Evolutionary conservation across 192 early-diverging fungal species (phyloP).

Genomic region (Linnemannia schmuckeri): DNA sequence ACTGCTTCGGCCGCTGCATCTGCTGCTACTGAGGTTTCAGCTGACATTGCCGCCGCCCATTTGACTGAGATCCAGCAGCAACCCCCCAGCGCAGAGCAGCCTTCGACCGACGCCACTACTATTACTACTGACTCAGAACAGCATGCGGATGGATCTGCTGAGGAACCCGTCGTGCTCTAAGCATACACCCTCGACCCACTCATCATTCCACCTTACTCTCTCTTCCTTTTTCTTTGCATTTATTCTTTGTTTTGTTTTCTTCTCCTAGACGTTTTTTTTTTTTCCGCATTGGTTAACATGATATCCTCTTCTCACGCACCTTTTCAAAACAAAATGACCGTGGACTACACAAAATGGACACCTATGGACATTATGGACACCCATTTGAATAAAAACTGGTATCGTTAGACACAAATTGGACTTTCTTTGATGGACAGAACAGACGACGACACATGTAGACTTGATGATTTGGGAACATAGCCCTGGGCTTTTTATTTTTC

Average conservation of each 20-base stretch:
- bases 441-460: background rate
- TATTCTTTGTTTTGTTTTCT: conserved; percentile 7
- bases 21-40: background rate
- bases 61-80: background rate
- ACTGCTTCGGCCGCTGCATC: background rate
- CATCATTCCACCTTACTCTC: background rate
- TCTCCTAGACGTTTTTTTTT: background rate
- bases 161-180: conserved; percentile 6
- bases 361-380: background rate
- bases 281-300: conserved; percentile 21
- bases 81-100: background rate
- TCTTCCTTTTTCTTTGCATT: conserved; percentile 6
- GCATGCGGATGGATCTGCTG: background rate
- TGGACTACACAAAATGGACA: background rate
- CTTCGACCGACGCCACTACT: background rate
- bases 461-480: background rate
- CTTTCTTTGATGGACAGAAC: background rate
- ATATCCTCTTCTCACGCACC: background rate
- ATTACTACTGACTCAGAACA: background rate
- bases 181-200: background rate
- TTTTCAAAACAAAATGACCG: background rate
- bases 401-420: background rate
- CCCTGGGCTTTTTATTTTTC: background rate
- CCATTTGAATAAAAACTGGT: conserved; percentile 5
- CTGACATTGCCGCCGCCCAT: background rate